phyloP scores from a whole-genome alignment of 2,329 filamentous ascomycete species.

The Karstenula rhodostoma region DNA sequence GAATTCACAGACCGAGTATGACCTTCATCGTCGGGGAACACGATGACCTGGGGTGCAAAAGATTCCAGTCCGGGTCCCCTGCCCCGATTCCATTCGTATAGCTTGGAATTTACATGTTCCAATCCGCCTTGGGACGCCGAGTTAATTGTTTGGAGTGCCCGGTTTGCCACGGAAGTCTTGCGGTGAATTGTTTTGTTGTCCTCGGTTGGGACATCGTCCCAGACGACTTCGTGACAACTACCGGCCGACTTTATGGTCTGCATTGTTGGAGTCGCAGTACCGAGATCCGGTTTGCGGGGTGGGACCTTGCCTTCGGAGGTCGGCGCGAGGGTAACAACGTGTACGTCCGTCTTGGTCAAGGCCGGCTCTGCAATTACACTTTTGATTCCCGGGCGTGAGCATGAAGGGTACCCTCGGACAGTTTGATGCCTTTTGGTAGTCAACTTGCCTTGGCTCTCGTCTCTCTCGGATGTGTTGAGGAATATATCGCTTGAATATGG shows the following conservation, averaged over 20 bases:
- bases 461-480: neutral
- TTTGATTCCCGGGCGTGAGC: constrained; percentile 26
- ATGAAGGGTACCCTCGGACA: constrained; percentile 11
- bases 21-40: constrained; percentile 39
- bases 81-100: constrained; percentile 39
- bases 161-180: constrained; percentile 32
- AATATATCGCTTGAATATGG: constrained; percentile 8
- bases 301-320: constrained; percentile 16
- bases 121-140: constrained; percentile 31
- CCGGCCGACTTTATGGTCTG: constrained; percentile 41
- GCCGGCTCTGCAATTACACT: constrained; percentile 37
- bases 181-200: constrained; percentile 14
- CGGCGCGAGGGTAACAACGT: constrained; percentile 41
- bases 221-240: constrained; percentile 41
- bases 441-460: neutral
- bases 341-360: constrained; percentile 45
- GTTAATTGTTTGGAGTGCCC: constrained; percentile 23
- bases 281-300: constrained; percentile 13
- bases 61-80: constrained; percentile 23
- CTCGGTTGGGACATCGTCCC: constrained; percentile 36
- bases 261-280: constrained; percentile 43
- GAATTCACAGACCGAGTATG: constrained; percentile 19
- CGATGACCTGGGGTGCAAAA: constrained; percentile 37
- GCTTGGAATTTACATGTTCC: constrained; percentile 41
- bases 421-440: neutral